Evolutionary conservation across 805 yeast genomes (phyloP).

Genomic region (Saccharomycopsis sp.): DNA sequence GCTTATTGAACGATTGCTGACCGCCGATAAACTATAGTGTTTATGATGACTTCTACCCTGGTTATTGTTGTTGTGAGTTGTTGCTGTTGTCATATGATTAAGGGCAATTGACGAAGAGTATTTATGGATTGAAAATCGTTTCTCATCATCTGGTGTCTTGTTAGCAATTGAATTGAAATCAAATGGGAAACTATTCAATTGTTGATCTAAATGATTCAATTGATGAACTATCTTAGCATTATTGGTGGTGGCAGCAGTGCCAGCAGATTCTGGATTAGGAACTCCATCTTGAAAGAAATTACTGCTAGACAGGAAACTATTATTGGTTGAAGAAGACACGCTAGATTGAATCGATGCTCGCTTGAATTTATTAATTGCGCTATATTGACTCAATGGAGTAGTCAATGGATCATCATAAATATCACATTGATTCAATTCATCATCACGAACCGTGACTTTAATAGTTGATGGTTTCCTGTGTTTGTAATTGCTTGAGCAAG

Average conservation of each 20-base stretch:
- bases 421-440: constrained; percentile 2
- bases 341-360: background rate
- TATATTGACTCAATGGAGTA: background rate
- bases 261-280: background rate
- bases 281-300: background rate
- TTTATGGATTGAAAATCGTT: constrained; percentile 1
- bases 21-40: constrained; percentile 4
- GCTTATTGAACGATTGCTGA: background rate
- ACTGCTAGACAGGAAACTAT: background rate
- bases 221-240: too few relatives aligned
- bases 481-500: background rate
- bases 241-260: too few relatives aligned
- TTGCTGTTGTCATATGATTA: too few relatives aligned
- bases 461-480: constrained; percentile 9
- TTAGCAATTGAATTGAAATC: background rate
- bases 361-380: background rate
- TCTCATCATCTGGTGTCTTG: background rate
- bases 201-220: background rate
- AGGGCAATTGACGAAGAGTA: constrained; percentile 4
- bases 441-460: constrained; percentile 11
- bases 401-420: background rate
- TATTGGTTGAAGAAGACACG: background rate
- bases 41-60: constrained; percentile 2
- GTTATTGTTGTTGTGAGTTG: background rate
- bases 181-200: background rate